Conservation (phyloP, 805 yeast species). For the Lachancea cidri region DNA sequence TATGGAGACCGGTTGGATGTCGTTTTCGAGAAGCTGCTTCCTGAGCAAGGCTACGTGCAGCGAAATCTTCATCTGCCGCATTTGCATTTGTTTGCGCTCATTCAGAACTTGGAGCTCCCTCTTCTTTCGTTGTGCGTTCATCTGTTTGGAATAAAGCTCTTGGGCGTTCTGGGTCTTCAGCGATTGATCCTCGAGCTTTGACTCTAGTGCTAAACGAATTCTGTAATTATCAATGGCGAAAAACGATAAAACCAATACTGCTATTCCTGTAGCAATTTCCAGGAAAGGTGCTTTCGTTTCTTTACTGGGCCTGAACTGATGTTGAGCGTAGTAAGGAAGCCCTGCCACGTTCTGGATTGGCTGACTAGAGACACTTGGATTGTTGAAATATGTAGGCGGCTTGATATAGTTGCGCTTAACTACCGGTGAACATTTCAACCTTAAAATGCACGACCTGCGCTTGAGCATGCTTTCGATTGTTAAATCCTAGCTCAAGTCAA, state of each 20-base stretch:
- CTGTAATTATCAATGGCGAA: constrained; percentile 49
- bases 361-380: not conserved
- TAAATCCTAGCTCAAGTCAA: too few species aligned
- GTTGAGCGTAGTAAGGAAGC: not conserved
- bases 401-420: not conserved
- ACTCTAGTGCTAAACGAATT: constrained; percentile 36
- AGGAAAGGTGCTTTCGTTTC: constrained; percentile 19
- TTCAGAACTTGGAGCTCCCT: constrained; percentile 48
- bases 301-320: not conserved
- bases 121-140: constrained; percentile 46
- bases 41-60: constrained; percentile 63
- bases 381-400: constrained; percentile 1
- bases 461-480: not conserved
- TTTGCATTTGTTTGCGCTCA: constrained; percentile 45
- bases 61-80: constrained; percentile 53
- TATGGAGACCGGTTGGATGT: constrained; percentile 52
- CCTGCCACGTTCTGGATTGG: not conserved
- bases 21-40: constrained; percentile 53
- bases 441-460: not conserved
- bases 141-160: constrained; percentile 42
- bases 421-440: not conserved
- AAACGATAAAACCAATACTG: constrained; percentile 41
- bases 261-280: constrained; percentile 40
- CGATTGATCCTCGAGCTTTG: constrained; percentile 30
- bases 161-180: constrained; percentile 29